Evolutionary conservation across 139 green algal species (phyloP), one percentile per base, ranked within the genome.

Genomic region (Gonium pectorale): DNA sequence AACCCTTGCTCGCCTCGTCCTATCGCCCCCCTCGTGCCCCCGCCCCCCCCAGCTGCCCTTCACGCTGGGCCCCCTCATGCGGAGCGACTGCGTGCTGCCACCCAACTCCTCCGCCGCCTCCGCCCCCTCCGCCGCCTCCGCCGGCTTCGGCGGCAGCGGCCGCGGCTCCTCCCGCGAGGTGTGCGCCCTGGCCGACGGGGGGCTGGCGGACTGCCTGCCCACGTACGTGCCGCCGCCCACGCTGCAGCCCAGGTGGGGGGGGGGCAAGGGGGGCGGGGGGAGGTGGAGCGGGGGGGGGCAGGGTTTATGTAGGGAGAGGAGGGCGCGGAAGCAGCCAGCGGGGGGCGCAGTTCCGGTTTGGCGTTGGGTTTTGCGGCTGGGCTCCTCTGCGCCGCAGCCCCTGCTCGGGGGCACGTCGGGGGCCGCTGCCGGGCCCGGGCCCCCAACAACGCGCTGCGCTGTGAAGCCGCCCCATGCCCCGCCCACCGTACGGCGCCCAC

Each of bases 241-340:
- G 3, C 81, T 86, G 59, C 80, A 86, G 80, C 67, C 80, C 19
- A 69, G 80, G 80, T 86, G 67, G 1, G 79, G 56, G 11, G 7
- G 29, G 43, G 29, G 4, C 3, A 8, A 43, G 41, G 26, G 67
- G 27, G 22, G 26, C 27, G 26, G 27, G 2, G 67, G 5, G 66
- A 22, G 66, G 63, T 29, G 15, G 43, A n/a, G 31, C n/a, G n/a
- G n/a, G 46, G 11, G 13, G 46, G 15, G 13, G 11, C 46, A 54
- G 46, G 46, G 46, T 54, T 54, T 54, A 54, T 11, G 46, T 11
- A 15, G 13, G 46, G 11, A 54, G 46, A 15, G 46, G n/a, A n/a
- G n/a, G n/a, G n/a, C n/a, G n/a, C n/a, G n/a, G n/a, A n/a, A n/a
- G n/a, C n/a, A n/a, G n/a, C n/a, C n/a, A n/a, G n/a, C n/a, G n/a